Evolutionary conservation across 1,139 yeast genomes (phyloP), one percentile per base, ranked within the genome.

Genomic region (Candida sanyaensis): DNA sequence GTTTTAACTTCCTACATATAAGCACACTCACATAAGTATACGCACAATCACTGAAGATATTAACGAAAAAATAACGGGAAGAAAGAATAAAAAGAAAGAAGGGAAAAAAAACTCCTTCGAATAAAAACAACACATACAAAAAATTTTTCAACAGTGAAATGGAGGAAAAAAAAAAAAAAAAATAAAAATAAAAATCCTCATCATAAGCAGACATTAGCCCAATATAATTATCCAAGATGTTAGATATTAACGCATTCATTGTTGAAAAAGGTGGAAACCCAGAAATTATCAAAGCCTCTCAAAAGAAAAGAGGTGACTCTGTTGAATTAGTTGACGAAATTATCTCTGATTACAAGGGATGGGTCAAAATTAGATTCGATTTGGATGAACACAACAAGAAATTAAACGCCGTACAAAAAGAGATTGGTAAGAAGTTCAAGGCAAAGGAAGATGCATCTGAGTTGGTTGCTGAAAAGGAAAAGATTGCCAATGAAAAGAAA

Each of bases 191-290:
- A 26, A 28, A 7, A 39, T 12, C 8, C 26, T 12, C 28, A 24
- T 11, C 32, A 29, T 24, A 21, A n/a, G n/a, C 32, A 29, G n/a
- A 26, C 30, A 39, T 9, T 37, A 23, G 21, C 42, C 28, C 23
- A 21, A 46, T 13, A 32, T 26, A n/a, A 23, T 8, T 34, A 34
- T 5, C 6, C 17, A 41, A 45, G 28, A 92, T 93, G 99, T 85
- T 93, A 73, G 98, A 92, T 68, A 89, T 93, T 57, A 79, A 86
- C 62, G 87, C 88, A 64, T 93, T 93, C 66, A 83, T 93, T 59
- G 96, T 85, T 59, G 99, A 93, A 66, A 91, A 90, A 72, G 99
- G 99, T 52, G 99, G 98, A 57, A 83, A 91, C 68, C 97, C 99
- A 40, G 95, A 91, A 58, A 75, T 77, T 53, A 90, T 93, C 64